phyloP scores from a whole-genome alignment of 108 stramenopile genomes.

The Fistulifera pelliculosa region DNA sequence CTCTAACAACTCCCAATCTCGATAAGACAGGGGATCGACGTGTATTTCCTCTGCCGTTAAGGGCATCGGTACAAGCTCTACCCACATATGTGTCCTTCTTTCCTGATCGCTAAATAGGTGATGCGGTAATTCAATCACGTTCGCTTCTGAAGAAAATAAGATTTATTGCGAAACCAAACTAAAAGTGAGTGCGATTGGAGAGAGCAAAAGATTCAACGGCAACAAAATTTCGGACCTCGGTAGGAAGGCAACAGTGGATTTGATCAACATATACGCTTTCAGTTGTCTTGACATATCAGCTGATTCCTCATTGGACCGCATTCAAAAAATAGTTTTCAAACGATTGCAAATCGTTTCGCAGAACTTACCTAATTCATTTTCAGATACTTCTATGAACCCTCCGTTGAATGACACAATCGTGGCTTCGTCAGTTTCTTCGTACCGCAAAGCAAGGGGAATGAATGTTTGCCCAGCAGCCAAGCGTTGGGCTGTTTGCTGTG shows the following conservation, averaged over 20 bases:
- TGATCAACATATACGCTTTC: constrained; percentile 25
- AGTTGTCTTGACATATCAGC: constrained; percentile 39
- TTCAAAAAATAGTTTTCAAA: constrained; percentile 1
- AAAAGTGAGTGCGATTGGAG: background rate
- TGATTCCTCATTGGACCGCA: constrained; percentile 35
- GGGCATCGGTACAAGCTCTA: background rate
- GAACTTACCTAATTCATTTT: background rate
- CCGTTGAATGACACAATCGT: constrained; percentile 66
- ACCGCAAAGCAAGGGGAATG: constrained; percentile 6
- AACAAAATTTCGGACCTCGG: constrained; percentile 22
- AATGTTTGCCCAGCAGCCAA: background rate
- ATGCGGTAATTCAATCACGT: background rate
- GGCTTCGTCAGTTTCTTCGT: constrained; percentile 11
- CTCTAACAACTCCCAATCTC: constrained; percentile 76
- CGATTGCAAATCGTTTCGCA: background rate
- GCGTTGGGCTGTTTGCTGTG: background rate
- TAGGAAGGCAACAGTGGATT: constrained; percentile 51
- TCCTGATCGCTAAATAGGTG: constrained; percentile 7
- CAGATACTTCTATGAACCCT: constrained; percentile 18
- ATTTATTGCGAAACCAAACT: background rate
- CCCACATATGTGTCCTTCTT: background rate
- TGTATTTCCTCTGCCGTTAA: constrained; percentile 24
- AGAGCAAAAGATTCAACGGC: background rate
- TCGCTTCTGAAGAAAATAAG: constrained; percentile 17
- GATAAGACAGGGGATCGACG: constrained; percentile 50